Percentiles rank a stretch among this genome's conserved stretches.
Evolutionary conservation across 2,329 filamentous ascomycete genomes (phyloP).

Genomic region (Hypoxylon sp.): DNA sequence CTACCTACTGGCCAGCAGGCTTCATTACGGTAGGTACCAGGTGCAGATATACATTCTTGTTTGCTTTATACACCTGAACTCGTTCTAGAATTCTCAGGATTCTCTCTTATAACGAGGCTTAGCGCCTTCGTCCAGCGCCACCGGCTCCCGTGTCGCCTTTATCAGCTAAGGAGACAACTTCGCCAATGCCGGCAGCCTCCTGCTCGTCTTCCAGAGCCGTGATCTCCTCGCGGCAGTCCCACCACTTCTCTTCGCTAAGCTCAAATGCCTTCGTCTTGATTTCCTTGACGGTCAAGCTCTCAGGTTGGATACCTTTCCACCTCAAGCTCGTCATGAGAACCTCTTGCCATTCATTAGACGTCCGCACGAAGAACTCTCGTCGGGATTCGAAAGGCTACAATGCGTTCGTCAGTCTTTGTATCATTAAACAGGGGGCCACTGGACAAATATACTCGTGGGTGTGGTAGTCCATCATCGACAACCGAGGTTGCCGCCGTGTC

Average conservation of each 20-base stretch:
- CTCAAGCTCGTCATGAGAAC: conserved; percentile 78
- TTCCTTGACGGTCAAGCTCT: conserved; percentile 82
- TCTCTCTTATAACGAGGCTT: conserved; percentile 10
- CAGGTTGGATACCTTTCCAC: conserved; percentile 71
- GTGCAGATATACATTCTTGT: no score
- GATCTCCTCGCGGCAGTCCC: conserved; percentile 96
- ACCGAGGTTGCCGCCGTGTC: conserved; percentile 55
- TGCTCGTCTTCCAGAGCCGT: conserved; percentile 92
- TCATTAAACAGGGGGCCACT: neutral
- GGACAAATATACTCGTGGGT: conserved; percentile 61
- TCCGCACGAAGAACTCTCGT: conserved; percentile 90
- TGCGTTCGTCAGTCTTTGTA: conserved; percentile 17
- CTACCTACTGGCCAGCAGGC: no score
- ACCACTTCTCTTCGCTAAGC: conserved; percentile 96
- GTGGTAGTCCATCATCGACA: conserved; percentile 78
- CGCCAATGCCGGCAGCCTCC: conserved; percentile 91
- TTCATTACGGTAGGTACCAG: no score
- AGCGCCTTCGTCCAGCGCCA: conserved; percentile 50
- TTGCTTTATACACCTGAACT: conserved; percentile 1
- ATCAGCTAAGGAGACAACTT: conserved; percentile 88
- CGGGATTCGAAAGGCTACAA: conserved; percentile 85
- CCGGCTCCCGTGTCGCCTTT: conserved; percentile 64
- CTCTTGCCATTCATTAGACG: conserved; percentile 90
- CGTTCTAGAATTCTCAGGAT: neutral
- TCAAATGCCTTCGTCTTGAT: conserved; percentile 91